phyloP scores from a whole-genome alignment of 2,329 filamentous ascomycete genomes.

The Sordariomycetes sp. region DNA sequence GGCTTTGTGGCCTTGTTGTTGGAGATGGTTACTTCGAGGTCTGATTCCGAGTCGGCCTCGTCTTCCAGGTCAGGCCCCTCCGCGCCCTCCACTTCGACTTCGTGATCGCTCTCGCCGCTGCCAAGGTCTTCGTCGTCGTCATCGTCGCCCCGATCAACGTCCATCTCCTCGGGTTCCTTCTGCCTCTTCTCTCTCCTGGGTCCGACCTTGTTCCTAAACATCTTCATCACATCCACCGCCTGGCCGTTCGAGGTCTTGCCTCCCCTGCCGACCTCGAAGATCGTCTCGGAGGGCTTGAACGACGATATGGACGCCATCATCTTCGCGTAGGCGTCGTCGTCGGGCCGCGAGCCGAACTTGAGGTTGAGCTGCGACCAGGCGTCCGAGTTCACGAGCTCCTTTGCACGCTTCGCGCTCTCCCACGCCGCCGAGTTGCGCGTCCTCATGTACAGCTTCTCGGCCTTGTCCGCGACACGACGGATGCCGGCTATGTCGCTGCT shows the following conservation, averaged over 20 bases:
- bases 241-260: conserved; percentile 51
- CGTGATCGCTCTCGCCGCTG: conserved; percentile 7
- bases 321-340: conserved; percentile 60
- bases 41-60: conserved; percentile 47
- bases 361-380: conserved; percentile 68
- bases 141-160: conserved; percentile 15
- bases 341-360: conserved; percentile 56
- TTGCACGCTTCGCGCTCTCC: conserved; percentile 81
- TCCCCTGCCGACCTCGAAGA: conserved; percentile 84
- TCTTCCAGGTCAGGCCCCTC: conserved; percentile 12
- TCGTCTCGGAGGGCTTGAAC: conserved; percentile 83
- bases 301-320: conserved; percentile 85
- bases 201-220: conserved; percentile 58
- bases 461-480: conserved; percentile 67
- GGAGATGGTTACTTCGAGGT: conserved; percentile 61
- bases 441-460: conserved; percentile 84
- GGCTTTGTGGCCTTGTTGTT: conserved; percentile 42
- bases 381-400: conserved; percentile 60
- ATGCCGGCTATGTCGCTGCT: conserved; percentile 63
- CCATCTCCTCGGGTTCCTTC: conserved; percentile 22
- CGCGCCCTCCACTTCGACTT: conserved; percentile 32
- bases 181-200: conserved; percentile 36
- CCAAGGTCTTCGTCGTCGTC: conserved; percentile 22
- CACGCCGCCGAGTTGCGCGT: conserved; percentile 83
- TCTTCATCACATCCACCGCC: conserved; percentile 66